phyloP scores from a whole-genome alignment of 441 rosid genomes.

The Aquilaria agallochum region DNA sequence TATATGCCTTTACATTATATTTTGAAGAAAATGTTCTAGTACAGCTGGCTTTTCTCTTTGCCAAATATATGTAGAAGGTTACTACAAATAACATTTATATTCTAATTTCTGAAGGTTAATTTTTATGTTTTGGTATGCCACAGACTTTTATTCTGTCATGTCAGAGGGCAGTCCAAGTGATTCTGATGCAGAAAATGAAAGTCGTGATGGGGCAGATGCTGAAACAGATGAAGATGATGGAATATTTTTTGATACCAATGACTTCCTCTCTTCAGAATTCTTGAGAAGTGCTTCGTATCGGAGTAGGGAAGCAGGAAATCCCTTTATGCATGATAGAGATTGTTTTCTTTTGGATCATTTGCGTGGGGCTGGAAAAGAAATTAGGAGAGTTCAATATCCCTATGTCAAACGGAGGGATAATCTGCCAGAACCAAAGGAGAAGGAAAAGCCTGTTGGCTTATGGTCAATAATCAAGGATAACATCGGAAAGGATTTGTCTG shows the following conservation, averaged over 20 bases:
- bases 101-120: not conserved
- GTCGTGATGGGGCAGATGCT: conserved; percentile 81
- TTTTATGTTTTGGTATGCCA: conserved; percentile 16
- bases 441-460: conserved; percentile 86
- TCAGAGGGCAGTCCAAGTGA: conserved; percentile 90
- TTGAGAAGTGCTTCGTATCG: conserved; percentile 85
- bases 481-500: conserved; percentile 94
- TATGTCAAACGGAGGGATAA: conserved; percentile 81
- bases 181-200: conserved; percentile 84
- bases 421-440: conserved; percentile 93
- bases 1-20: no score
- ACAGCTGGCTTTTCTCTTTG: not conserved
- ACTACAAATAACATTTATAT: no score
- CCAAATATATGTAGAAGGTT: no score
- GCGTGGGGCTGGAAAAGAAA: conserved; percentile 38
- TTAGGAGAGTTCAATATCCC: conserved; percentile 59
- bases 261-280: conserved; percentile 75
- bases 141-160: conserved; percentile 98
- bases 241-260: conserved; percentile 76
- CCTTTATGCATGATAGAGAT: conserved; percentile 51
- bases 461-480: conserved; percentile 98
- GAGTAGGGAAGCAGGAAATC: conserved; percentile 69
- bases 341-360: conserved; percentile 45
- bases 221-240: conserved; percentile 90
- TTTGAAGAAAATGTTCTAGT: no score